Base-by-base conservation (phyloP, 257 asterid species). In the Ligustrum vulgare region DNA sequence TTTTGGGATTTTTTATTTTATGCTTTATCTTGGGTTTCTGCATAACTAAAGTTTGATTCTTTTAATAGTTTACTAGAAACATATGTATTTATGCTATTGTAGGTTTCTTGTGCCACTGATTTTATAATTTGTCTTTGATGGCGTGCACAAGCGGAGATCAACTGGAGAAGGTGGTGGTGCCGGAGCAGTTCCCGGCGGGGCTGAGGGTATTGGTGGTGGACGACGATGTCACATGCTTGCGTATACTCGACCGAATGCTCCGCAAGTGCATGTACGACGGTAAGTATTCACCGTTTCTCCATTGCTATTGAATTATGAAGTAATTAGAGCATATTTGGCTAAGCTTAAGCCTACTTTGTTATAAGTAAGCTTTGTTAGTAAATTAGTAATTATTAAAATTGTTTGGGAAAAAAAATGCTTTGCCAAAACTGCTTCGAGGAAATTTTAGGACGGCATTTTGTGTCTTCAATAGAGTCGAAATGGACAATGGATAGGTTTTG, bases 191-290 rank as follows among this genome's bases (percentile, higher is more conserved):
- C 66, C 96, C 97, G 72, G 85, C 20, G 65, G 97, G 97, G 67
- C 82, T 91, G 73, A 91, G 90, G 88, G 96, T 91, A 63, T 79
- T 90, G 76, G 91, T 88, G 75, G 97, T 91, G 81, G 97, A 91
- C 31, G 97, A 91, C 58, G 92, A 88, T 82, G 36, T 86, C 71
- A 75, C 76, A 70, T 91, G 96, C 82, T 80, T 91, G 69, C 88
- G 85, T 39, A 85, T 91, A 56, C 78, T 91, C 28, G 96, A 91
- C 81, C 86, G 80, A 76, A 91, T 91, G 96, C 97, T 91, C 67
- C 90, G 90, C 67, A 88, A 75, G 78, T 91, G 97, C 91, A 75
- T 81, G 83, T 91, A 91, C 72, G 71, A 39, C 7, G 96, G 96
- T 86, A 35, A 69, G 90, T 82, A 23, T 73, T 5, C 39, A 56